Base-by-base conservation (phyloP, 2,329 filamentous ascomycete genomes). In the Aspergillus thermomutatus region DNA sequence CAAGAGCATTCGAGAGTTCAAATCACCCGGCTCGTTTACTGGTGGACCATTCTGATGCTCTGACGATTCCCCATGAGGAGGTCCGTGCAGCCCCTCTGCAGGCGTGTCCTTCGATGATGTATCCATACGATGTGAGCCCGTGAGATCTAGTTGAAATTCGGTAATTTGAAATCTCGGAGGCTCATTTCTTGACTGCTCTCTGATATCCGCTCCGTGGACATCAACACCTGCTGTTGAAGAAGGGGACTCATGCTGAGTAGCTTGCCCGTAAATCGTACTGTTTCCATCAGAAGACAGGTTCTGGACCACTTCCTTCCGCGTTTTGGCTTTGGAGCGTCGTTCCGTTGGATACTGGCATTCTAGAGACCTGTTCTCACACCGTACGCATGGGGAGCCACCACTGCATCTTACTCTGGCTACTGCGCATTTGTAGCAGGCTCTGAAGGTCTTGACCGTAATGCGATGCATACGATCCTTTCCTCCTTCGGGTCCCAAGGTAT, bases 381-480 rank as follows among this genome's bases (percentile, higher is more conserved):
- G 70, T 41, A 65, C 63, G 55, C 74, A 76, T 47, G 74, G 72
- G 7, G 58, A 62, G 14, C 72, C 72, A 5, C 74, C 74, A 53
- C 72, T 74, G 57, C 74, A 76, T 58, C 74, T 64, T 3, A 75
- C 74, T 62, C 74, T 66, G 31, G 74, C 74, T 11, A 69, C 66
- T 27, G 74, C 74, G 50, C 74, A 77, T 54, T 71, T 69, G 53
- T 66, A 74, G 52, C 74, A 77, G 3, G 74, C 74, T 41, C 74
- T 67, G 51, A 77, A 77, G 3, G 74, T 76, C 52, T 75, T 75
- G 52, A 75, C 69, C 1, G 73, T 77, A 52, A 77, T 76, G 3
- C 74, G 68, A 53, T 77, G 74, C 4, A 71, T 64, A 7, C 69
- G 69, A 48, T 73, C 69, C 48, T 69, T 69, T 19, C 70, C 69